phyloP scores from a whole-genome alignment of 176 grass and related monocot genomes.

The Thinopyrum elongatum region DNA sequence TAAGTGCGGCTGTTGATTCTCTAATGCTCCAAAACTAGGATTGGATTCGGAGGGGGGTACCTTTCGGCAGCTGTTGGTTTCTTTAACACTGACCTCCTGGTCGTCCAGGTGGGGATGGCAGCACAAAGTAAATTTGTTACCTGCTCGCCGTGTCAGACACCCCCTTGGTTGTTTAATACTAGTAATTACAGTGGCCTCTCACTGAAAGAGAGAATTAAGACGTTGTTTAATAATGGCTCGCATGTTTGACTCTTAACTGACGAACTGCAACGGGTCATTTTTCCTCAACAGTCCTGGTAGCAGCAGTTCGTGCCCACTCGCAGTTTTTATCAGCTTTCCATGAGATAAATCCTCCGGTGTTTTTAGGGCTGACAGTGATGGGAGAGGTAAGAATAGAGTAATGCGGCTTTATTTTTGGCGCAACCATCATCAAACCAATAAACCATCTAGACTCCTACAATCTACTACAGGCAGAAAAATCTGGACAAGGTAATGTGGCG shows the following conservation, averaged over 20 bases:
- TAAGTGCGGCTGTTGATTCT: too few species aligned
- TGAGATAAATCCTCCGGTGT: neutral
- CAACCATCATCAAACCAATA: neutral
- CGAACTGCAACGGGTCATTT: neutral
- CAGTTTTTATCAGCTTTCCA: neutral
- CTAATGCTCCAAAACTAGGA: neutral
- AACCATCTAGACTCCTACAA: neutral
- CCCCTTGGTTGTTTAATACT: neutral
- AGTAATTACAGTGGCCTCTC: neutral
- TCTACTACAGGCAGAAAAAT: too few species aligned
- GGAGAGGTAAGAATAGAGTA: neutral
- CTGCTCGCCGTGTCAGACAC: neutral
- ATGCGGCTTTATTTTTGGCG: neutral
- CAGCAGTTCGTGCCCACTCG: neutral
- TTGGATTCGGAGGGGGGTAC: neutral
- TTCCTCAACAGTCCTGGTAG: neutral
- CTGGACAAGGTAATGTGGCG: neutral
- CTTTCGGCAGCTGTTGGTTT: conserved; percentile 7
- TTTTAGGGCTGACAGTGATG: neutral
- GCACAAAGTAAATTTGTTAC: neutral
- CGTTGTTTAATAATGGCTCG: neutral
- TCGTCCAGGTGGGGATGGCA: conserved; percentile 21
- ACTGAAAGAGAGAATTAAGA: neutral
- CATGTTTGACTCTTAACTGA: conserved; percentile 4
- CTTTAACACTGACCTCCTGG: neutral